These are phyloP conservation scores for Ambrosia trifida DNA, from an alignment of 129 eudicot genomes.

Conservation along the genomic window DNA sequence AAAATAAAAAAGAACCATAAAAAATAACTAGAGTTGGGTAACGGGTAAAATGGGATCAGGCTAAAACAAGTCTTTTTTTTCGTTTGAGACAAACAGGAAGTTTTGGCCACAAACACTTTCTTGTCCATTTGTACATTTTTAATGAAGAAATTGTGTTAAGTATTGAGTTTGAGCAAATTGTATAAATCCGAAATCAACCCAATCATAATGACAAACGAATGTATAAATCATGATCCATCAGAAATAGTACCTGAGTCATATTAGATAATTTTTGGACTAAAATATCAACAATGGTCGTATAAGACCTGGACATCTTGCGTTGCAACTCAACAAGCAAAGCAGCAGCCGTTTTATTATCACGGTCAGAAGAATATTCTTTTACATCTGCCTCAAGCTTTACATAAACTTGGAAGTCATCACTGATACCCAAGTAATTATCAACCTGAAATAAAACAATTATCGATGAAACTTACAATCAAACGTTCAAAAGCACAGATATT, in stretches of 20 bases:
- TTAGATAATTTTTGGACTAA: constrained; percentile 58
- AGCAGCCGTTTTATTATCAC: constrained; percentile 63
- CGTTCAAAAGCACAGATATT: neutral
- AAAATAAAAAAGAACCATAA: no score
- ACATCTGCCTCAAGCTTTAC: constrained; percentile 62
- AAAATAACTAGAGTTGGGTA: no score
- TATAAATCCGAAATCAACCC: constrained; percentile 3
- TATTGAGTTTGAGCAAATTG: neutral
- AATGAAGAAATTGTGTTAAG: neutral
- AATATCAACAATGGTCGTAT: constrained; percentile 46
- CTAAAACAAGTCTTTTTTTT: no score
- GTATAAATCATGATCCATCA: neutral
- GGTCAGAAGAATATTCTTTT: constrained; percentile 60
- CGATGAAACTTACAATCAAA: neutral
- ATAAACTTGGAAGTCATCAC: constrained; percentile 78
- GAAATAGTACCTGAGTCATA: constrained; percentile 54
- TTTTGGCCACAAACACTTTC: constrained; percentile 3
- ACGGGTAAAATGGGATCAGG: no score
- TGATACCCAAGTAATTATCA: constrained; percentile 71
- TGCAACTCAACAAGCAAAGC: constrained; percentile 48
- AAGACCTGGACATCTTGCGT: constrained; percentile 49
- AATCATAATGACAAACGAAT: neutral
- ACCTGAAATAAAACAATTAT: constrained; percentile 45
- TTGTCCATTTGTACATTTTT: neutral
- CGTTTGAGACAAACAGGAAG: no score